Percentiles rank a stretch among this genome's conserved stretches.
These are phyloP conservation scores for Omphalotus olearius DNA, from an alignment of 1,284 basidiomycete species.

Conservation along the genomic window DNA sequence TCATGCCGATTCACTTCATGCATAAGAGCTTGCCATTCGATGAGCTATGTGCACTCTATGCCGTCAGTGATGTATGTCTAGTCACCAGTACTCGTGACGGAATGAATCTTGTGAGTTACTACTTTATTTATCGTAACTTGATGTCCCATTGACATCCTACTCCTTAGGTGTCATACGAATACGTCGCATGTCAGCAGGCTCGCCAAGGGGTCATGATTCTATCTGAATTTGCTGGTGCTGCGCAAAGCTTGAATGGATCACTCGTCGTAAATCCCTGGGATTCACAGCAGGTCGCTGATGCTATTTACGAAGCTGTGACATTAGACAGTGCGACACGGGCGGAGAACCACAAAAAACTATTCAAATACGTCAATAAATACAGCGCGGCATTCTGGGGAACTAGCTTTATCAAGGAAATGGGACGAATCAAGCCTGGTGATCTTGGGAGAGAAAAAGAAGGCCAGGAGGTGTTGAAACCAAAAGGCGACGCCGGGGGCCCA, in stretches of 20 bases:
- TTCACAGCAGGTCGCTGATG: conserved; percentile 92
- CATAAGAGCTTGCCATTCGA: conserved; percentile 93
- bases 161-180: conserved; percentile 94
- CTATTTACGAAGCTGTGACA: conserved; percentile 91
- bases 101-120: conserved; percentile 87
- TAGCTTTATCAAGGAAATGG: conserved; percentile 86
- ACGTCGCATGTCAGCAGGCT: conserved; percentile 92
- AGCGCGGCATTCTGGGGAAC: conserved; percentile 91
- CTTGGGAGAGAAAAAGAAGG: conserved; percentile 30
- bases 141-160: conserved; percentile 6
- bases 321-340: conserved; percentile 79
- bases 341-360: conserved; percentile 93
- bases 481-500: conserved; percentile 7
- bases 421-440: conserved; percentile 43
- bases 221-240: conserved; percentile 97
- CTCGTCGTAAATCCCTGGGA: conserved; percentile 97
- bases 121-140: conserved; percentile 10
- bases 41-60: conserved; percentile 95
- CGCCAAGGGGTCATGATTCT: conserved; percentile 96
- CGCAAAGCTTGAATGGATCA: conserved; percentile 91
- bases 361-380: conserved; percentile 94
- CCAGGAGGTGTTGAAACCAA: conserved; percentile 9
- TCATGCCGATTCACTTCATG: conserved; percentile 99
- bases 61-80: conserved; percentile 93
- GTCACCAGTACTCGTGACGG: conserved; percentile 95